Evolutionary conservation across 1,284 basidiomycete species (phyloP).

Genomic region (Rhizoctonia solani): DNA sequence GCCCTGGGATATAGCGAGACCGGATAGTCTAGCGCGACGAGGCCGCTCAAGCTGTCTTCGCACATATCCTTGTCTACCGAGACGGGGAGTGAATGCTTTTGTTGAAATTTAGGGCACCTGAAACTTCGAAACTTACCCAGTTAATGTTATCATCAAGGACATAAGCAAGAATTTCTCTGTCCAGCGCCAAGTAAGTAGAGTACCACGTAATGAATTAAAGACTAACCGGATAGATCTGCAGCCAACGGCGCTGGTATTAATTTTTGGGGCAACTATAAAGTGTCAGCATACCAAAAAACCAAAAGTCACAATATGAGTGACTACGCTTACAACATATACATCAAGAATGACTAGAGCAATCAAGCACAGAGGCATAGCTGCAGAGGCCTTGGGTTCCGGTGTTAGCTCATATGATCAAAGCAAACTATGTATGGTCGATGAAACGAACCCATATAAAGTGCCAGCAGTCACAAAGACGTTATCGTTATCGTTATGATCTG

Average conservation of each 20-base stretch:
- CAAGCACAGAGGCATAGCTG: constrained; percentile 9
- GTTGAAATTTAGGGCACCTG: neutral
- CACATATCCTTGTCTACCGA: constrained; percentile 2
- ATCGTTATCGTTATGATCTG: neutral
- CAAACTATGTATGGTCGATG: no score
- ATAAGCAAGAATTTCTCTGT: constrained; percentile 2
- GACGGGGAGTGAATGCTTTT: no score
- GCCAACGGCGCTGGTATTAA: no score
- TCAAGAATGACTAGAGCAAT: no score
- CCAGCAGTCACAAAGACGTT: constrained; percentile 1
- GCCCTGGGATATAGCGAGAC: neutral
- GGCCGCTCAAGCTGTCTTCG: neutral
- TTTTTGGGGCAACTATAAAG: neutral
- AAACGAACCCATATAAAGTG: constrained; percentile 4
- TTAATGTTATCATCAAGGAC: constrained; percentile 9
- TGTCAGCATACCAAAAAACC: no score
- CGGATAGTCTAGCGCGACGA: neutral
- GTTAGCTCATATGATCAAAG: neutral
- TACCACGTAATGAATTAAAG: no score
- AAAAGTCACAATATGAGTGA: no score
- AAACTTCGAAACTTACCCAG: neutral
- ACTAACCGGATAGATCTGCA: no score
- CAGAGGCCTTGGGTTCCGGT: neutral
- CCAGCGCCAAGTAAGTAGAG: neutral
- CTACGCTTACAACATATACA: no score